Base-by-base conservation (phyloP, 768 basidiomycete genomes). In the Leccinum sublutescens region DNA sequence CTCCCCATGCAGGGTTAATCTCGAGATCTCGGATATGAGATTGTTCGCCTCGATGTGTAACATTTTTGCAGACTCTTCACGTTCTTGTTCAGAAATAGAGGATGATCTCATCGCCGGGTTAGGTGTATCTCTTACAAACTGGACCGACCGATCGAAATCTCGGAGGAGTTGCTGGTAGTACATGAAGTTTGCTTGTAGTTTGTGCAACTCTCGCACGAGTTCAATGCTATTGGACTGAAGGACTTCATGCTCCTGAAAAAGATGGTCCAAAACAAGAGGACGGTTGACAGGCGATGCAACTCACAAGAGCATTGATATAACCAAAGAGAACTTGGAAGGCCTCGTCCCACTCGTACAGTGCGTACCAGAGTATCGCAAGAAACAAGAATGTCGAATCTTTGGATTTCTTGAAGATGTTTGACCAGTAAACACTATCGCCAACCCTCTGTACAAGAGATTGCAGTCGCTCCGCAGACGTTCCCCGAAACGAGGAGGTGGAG, bases 261-360 rank as follows among this genome's bases (percentile, higher is more conserved):
- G 21, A 4, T 34, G 55, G 54, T 63, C 33, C 58, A 49, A 47
- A 14, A 23, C 8, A 31, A 21, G 17, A 14, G 3, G 40, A 27
- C 5, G n/a, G 6, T 23, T 21, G 5, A 12, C 23, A 43, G 27
- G n/a, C 23, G 19, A 34, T 23, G 6, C 43, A 19, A 4, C 63
- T 10, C 66, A 84, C 83, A 71, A 86, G 70, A 57, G 56, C 71
- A 52, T 77, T 79, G 21, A 85, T 79, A 64, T 86, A 82, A 17
- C 58, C 49, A 61, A 81, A 83, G 33, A 86, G 63, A 14, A 69
- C 66, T 61, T 84, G 83, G 23, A 85, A 75, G 0, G 82, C 73
- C 66, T 86, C 82, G 55, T 86, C 85, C 83, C 85, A 86, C 2
- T 81, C 77, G 61, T 86, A 86, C 8, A 85, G 68, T 3, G 82